Percentiles rank a stretch among this genome's conserved stretches.
Evolutionary conservation across 306 rosid genomes (phyloP).

Genomic region (Cucumis hystrix): DNA sequence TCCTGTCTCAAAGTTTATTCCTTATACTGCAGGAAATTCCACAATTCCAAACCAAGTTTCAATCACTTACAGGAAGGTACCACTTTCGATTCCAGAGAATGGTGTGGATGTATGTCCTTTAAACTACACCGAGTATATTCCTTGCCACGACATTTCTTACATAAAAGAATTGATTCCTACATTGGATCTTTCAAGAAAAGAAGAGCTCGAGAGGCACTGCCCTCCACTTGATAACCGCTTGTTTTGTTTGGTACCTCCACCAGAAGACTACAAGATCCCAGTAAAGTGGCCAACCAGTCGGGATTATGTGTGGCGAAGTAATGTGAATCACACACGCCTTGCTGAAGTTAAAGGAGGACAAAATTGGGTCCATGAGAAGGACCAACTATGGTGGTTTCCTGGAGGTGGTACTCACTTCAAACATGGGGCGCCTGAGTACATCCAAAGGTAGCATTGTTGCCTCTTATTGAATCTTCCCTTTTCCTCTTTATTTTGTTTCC

Average conservation of each 20-base stretch:
- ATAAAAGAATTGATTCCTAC: constrained; percentile 31
- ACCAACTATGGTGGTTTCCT: constrained; percentile 89
- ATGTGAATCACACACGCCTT: constrained; percentile 79
- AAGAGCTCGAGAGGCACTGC: constrained; percentile 88
- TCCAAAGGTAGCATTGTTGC: constrained; percentile 41
- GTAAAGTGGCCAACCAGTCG: constrained; percentile 81
- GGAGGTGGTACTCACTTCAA: constrained; percentile 99
- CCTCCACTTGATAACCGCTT: constrained; percentile 64
- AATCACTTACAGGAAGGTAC: constrained; percentile 41
- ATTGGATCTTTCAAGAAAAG: constrained; percentile 56
- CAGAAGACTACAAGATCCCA: constrained; percentile 71
- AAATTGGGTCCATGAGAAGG: constrained; percentile 89
- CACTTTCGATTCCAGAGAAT: constrained; percentile 40
- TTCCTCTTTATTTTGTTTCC: not conserved
- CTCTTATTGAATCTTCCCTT: not conserved
- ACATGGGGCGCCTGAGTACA: constrained; percentile 84
- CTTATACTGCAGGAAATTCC: constrained; percentile 33
- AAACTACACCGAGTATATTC: constrained; percentile 65
- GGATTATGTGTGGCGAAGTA: constrained; percentile 93
- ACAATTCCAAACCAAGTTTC: constrained; percentile 44
- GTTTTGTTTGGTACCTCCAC: constrained; percentile 85
- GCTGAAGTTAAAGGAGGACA: constrained; percentile 97
- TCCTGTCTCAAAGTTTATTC: not conserved
- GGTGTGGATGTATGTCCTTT: constrained; percentile 83
- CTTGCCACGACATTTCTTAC: constrained; percentile 66